A percentile compares a stretch with the other conserved stretches of the same genome.
Evolutionary conservation across 305 asterid genomes (phyloP).

Genomic region (Solanum hybrid): DNA sequence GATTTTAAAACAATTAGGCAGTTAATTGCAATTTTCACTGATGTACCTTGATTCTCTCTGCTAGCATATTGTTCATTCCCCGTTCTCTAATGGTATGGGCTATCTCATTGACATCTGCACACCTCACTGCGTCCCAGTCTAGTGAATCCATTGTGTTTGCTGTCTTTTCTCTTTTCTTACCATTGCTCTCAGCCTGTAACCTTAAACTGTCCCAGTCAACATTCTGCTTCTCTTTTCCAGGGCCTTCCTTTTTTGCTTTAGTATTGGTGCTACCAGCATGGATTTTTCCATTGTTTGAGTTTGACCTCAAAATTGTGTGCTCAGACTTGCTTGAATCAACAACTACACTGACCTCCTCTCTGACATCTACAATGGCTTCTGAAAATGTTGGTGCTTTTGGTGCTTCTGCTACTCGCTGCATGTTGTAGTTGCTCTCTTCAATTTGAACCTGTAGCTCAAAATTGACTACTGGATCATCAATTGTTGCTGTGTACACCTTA

Average conservation of each 20-base stretch:
- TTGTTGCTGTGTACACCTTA: conserved; percentile 16
- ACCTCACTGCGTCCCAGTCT: conserved; percentile 92
- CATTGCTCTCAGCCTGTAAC: conserved; percentile 32
- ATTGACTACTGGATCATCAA: conserved; percentile 19
- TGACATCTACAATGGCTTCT: conserved; percentile 31
- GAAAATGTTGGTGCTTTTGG: conserved; percentile 20
- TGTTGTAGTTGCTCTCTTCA: conserved; percentile 23
- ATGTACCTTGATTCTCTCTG: conserved; percentile 83
- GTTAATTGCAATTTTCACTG: conserved; percentile 4
- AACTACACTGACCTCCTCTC: conserved; percentile 35
- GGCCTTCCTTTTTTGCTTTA: conserved; percentile 35
- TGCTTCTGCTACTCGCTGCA: conserved; percentile 28
- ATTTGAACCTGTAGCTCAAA: conserved; percentile 12
- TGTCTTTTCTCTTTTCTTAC: conserved; percentile 50
- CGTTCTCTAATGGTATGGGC: conserved; percentile 80
- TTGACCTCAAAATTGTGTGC: conserved; percentile 37
- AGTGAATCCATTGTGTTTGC: conserved; percentile 62
- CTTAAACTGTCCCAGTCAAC: conserved; percentile 82
- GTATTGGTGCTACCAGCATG: conserved; percentile 20
- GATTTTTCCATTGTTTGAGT: conserved; percentile 16
- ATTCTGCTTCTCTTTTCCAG: conserved; percentile 45
- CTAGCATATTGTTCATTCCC: conserved; percentile 96
- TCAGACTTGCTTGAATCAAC: conserved; percentile 31
- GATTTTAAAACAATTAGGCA: not conserved
- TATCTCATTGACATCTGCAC: conserved; percentile 76